Percentiles rank a stretch among this genome's conserved stretches.
These are phyloP conservation scores for Dryadomyces quercivorus DNA, from an alignment of 2,329 filamentous ascomycete species.

Conservation along the genomic window DNA sequence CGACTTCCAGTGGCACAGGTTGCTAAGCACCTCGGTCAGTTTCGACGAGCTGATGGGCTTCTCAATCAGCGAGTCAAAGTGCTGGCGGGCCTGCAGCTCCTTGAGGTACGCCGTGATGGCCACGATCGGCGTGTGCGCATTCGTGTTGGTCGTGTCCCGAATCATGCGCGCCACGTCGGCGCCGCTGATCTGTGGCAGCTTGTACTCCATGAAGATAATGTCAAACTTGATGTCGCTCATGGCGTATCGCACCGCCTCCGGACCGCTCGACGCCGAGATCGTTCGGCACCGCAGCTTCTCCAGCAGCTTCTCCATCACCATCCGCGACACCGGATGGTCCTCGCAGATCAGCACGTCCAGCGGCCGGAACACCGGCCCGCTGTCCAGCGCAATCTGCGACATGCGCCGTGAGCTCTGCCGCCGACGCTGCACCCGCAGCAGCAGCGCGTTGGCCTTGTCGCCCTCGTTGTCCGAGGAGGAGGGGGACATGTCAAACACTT, in stretches of 20 bases:
- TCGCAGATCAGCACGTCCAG: conserved; percentile 94
- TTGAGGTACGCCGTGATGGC: conserved; percentile 97
- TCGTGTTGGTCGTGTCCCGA: conserved; percentile 88
- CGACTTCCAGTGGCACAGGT: conserved; percentile 87
- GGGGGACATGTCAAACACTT: conserved; percentile 91
- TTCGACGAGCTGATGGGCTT: conserved; percentile 93
- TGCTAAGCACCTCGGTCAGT: conserved; percentile 74
- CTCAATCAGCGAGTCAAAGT: conserved; percentile 91
- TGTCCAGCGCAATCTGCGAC: conserved; percentile 73
- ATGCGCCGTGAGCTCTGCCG: conserved; percentile 92
- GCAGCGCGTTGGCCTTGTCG: conserved; percentile 62
- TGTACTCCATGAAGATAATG: conserved; percentile 96
- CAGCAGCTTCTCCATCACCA: conserved; percentile 97
- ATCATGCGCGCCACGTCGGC: conserved; percentile 97
- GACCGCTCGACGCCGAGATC: conserved; percentile 79
- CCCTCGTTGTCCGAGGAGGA: conserved; percentile 97
- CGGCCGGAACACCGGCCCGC: conserved; percentile 74
- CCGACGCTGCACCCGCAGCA: conserved; percentile 83
- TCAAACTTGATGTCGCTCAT: conserved; percentile 98
- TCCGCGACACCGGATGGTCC: conserved; percentile 88
- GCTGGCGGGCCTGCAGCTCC: conserved; percentile 85
- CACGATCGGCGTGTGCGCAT: conserved; percentile 88
- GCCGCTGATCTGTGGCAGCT: conserved; percentile 86
- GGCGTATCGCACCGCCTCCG: conserved; percentile 84
- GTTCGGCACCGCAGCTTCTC: conserved; percentile 93